Evolutionary conservation across 805 yeast genomes (phyloP), one percentile per base, ranked within the genome.

Genomic region (Yamadazyma paraphyllophila): DNA sequence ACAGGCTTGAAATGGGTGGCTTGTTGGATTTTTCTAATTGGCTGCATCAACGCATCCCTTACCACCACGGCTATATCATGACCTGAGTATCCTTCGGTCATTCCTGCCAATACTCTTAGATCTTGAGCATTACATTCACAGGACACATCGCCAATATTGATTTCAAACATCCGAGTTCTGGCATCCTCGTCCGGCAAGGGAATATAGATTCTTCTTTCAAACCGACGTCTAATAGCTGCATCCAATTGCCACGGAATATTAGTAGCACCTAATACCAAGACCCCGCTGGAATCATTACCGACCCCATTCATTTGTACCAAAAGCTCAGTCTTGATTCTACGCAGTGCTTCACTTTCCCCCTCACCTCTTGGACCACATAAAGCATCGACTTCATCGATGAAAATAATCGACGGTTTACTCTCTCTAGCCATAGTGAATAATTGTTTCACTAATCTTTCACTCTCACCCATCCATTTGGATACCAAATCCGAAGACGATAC

Each of bases 271-370:
- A 94, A 73, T 0, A 94, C 98, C 30, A 94, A 72, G 1, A 94
- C 97, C 7, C 99, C 99, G 39, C 77, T 76, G 1, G 96, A 72
- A 62, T 94, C 98, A 62, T 89, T 91, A 12, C 99, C 99, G 12
- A 94, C 99, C 57, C 99, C 99, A 65, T 94, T 94, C 99, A 94
- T 94, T 63, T 94, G 99, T 4, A 94, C 98, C 56, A 94, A 76
- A 45, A 94, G 73, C 63, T 94, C 99, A 0, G 99, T 94, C 63
- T 94, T 92, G 59, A 94, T 92, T 71, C 99, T 82, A 61, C 99
- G 80, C 30, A 91, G 82, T 0, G 99, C 98, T 65, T 94, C 99
- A 53, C 95, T 84, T 63, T 92, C 98, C 39, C 97, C 96, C 63
- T 92, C 98, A 29, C 98, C 98, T 68, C 99, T 80, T 8, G 97